These are phyloP conservation scores for Orbilia oligospora DNA, from an alignment of 2,329 filamentous ascomycete species.

Conservation along the genomic window DNA sequence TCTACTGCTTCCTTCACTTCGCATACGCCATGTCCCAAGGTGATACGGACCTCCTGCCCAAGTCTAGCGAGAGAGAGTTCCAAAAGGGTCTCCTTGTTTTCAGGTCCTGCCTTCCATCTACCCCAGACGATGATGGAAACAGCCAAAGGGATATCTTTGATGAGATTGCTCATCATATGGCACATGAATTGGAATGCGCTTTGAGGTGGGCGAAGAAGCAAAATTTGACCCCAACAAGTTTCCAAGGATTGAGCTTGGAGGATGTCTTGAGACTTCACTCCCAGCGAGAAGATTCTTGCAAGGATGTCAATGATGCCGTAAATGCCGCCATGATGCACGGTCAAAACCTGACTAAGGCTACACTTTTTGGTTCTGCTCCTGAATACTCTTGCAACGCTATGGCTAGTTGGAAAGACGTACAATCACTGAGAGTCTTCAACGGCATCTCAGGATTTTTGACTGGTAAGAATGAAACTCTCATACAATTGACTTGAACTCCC, in stretches of 20 bases:
- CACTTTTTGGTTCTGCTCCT: conserved; percentile 41
- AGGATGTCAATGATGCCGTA: neutral
- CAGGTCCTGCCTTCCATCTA: conserved; percentile 51
- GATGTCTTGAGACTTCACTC: conserved; percentile 58
- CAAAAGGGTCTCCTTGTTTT: conserved; percentile 49
- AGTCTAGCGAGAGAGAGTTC: conserved; percentile 46
- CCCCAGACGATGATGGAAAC: conserved; percentile 51
- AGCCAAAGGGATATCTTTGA: conserved; percentile 58
- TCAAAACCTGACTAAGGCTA: conserved; percentile 22
- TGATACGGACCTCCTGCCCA: conserved; percentile 47
- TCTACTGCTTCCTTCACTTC: conserved; percentile 60
- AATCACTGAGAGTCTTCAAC: conserved; percentile 50
- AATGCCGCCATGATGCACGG: conserved; percentile 9
- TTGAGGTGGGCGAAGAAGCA: conserved; percentile 59
- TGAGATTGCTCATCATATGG: conserved; percentile 59
- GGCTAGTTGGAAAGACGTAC: conserved; percentile 38
- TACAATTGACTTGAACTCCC: neutral
- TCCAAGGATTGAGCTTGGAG: conserved; percentile 52
- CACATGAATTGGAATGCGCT: conserved; percentile 56
- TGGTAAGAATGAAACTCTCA: conserved; percentile 13
- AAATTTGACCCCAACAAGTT: conserved; percentile 55
- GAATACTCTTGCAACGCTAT: conserved; percentile 10
- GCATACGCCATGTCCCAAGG: conserved; percentile 60
- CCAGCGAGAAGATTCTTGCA: conserved; percentile 36
- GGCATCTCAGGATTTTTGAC: conserved; percentile 42